These are phyloP conservation scores for Prototheca cutis DNA, from an alignment of 163 green algal species.

Conservation along the genomic window DNA sequence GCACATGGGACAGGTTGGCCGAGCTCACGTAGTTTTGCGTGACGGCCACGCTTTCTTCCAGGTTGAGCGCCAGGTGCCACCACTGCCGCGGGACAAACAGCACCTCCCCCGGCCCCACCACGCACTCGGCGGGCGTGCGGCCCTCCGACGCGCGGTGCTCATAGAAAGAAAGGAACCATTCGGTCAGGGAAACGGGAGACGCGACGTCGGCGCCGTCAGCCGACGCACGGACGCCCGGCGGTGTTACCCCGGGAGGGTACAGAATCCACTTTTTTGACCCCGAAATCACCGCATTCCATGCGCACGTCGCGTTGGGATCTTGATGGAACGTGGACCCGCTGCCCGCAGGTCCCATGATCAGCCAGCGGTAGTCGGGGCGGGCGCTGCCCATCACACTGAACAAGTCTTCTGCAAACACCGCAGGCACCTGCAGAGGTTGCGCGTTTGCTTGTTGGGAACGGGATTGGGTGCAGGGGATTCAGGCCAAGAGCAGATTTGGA, in stretches of 20 bases:
- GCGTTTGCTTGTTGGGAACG: constrained; percentile 13
- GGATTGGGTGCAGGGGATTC: neutral
- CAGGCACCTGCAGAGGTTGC: constrained; percentile 24
- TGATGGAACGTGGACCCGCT: constrained; percentile 50
- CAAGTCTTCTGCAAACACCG: constrained; percentile 70
- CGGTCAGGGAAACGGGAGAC: constrained; percentile 72
- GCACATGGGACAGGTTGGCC: constrained; percentile 49
- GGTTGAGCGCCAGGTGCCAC: constrained; percentile 93
- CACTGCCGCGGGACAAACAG: constrained; percentile 87
- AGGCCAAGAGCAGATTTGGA: neutral
- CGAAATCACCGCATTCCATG: constrained; percentile 84
- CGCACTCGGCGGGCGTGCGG: constrained; percentile 55
- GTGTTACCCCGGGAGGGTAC: constrained; percentile 62
- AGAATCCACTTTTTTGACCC: constrained; percentile 90
- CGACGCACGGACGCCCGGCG: constrained; percentile 74
- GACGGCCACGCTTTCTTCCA: constrained; percentile 72
- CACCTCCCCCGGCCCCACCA: constrained; percentile 68
- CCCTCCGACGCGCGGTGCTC: constrained; percentile 21
- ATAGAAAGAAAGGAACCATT: constrained; percentile 94
- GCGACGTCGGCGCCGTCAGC: constrained; percentile 83
- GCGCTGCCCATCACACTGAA: constrained; percentile 69
- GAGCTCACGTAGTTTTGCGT: constrained; percentile 84
- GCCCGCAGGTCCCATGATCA: constrained; percentile 78
- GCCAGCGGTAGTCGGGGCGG: constrained; percentile 83
- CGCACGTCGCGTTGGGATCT: constrained; percentile 89